Percentiles rank a stretch among this genome's conserved stretches.
phyloP scores from a whole-genome alignment of 2,329 filamentous ascomycete genomes.

The Sporothrix pallida region DNA sequence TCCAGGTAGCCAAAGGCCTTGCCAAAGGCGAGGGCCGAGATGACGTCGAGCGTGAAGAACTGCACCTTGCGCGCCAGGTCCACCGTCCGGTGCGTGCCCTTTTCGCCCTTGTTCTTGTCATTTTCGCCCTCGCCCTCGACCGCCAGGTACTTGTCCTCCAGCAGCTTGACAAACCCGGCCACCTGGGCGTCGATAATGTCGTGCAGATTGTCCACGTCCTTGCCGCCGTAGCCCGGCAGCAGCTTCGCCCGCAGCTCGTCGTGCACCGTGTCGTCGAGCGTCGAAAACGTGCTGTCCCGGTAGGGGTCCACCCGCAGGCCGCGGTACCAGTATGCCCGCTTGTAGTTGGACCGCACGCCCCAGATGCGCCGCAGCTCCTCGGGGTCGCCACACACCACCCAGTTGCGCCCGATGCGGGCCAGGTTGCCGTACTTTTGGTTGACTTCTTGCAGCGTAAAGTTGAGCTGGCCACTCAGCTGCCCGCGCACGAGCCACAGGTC shows the following conservation, averaged over 20 bases:
- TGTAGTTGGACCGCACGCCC: slow-evolving; percentile 42
- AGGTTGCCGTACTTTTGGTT: slow-evolving; percentile 41
- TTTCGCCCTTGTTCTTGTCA: slow-evolving; percentile 49
- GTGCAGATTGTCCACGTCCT: slow-evolving; percentile 43
- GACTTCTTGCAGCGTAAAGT: slow-evolving; percentile 40
- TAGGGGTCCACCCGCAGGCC: slow-evolving; percentile 57
- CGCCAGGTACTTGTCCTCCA: slow-evolving; percentile 50
- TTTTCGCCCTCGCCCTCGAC: slow-evolving; percentile 47
- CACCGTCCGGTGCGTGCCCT: slow-evolving; percentile 40
- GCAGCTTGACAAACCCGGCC: slow-evolving; percentile 51
- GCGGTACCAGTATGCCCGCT: slow-evolving; percentile 52
- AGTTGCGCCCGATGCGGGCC: slow-evolving; percentile 42
- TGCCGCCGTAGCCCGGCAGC: slow-evolving; percentile 41
- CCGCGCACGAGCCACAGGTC: slow-evolving; percentile 44
- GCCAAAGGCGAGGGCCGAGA: slow-evolving; percentile 58
- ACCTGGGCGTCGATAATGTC: slow-evolving; percentile 54
- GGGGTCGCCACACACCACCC: slow-evolving; percentile 43
- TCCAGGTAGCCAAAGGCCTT: slow-evolving; percentile 55
- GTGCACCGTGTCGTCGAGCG: slow-evolving; percentile 55
- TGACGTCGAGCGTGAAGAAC: slow-evolving; percentile 62
- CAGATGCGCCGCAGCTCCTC: slow-evolving; percentile 44
- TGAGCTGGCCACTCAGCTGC: slow-evolving; percentile 40
- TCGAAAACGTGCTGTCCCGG: slow-evolving; percentile 57
- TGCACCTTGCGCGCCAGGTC: slow-evolving; percentile 57
- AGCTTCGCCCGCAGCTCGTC: slow-evolving; percentile 47